Evolutionary conservation across 257 asterid species (phyloP).

Genomic region (Cynanchum wilfordii): DNA sequence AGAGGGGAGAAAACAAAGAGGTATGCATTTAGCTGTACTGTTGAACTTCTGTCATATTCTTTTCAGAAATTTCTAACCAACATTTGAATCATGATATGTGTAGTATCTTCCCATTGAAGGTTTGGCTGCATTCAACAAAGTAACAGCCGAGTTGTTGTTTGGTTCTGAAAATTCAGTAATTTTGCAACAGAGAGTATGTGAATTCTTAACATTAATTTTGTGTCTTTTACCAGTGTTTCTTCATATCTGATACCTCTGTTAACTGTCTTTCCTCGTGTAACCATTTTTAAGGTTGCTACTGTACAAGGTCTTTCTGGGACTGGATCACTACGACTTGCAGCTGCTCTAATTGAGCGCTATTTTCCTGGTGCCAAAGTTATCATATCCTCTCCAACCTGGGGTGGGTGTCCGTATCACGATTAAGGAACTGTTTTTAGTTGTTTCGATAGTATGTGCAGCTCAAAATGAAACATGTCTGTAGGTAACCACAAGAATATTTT

Average conservation of each 20-base stretch:
- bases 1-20: constrained; percentile 92
- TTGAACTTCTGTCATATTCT: constrained; percentile 15
- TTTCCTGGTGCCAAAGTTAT: constrained; percentile 82
- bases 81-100: constrained; percentile 20
- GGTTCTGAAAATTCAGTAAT: constrained; percentile 71
- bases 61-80: constrained; percentile 25
- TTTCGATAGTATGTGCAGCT: not conserved
- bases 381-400: constrained; percentile 97
- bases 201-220: constrained; percentile 8
- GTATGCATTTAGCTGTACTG: constrained; percentile 30
- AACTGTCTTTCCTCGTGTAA: constrained; percentile 10
- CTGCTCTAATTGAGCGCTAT: constrained; percentile 82
- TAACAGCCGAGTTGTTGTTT: constrained; percentile 78
- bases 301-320: constrained; percentile 99
- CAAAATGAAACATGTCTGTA: constrained; percentile 29
- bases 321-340: constrained; percentile 95
- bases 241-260: not conserved
- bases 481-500: constrained; percentile 96
- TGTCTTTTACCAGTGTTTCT: constrained; percentile 13
- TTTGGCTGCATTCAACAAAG: constrained; percentile 94
- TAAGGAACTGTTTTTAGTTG: constrained; percentile 13
- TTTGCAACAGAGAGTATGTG: constrained; percentile 71
- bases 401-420: constrained; percentile 29
- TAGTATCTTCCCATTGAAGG: constrained; percentile 99
- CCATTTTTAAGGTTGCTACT: constrained; percentile 66